Percentiles rank a stretch among this genome's conserved stretches.
These are phyloP conservation scores for Stachybotrys elegans DNA, from an alignment of 2,329 filamentous ascomycete species.

Conservation along the genomic window DNA sequence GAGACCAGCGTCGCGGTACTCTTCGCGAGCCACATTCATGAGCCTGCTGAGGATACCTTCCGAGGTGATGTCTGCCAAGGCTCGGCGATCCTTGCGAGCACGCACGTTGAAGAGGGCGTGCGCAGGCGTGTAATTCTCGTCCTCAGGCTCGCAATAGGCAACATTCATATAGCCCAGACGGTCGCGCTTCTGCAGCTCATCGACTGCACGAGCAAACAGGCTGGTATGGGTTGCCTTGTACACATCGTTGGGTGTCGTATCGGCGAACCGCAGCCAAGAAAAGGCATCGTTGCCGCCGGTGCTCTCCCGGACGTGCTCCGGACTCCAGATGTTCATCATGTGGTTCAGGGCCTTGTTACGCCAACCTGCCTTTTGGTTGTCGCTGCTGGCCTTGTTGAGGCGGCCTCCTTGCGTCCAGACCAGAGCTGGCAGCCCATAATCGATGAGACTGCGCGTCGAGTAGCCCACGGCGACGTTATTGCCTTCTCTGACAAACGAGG, in stretches of 20 bases:
- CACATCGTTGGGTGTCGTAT: constrained; percentile 68
- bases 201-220: constrained; percentile 68
- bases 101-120: constrained; percentile 81
- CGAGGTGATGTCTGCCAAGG: constrained; percentile 62
- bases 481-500: constrained; percentile 89
- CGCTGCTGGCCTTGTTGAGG: constrained; percentile 65
- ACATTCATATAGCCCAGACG: constrained; percentile 63
- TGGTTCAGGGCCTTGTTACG: constrained; percentile 70
- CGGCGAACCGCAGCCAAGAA: constrained; percentile 85
- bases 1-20: constrained; percentile 67
- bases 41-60: constrained; percentile 71
- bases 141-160: constrained; percentile 63
- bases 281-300: constrained; percentile 61
- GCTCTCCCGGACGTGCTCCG: constrained; percentile 68
- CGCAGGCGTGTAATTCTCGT: constrained; percentile 59
- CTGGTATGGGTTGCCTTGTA: constrained; percentile 64
- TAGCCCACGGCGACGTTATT: constrained; percentile 75
- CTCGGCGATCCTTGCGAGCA: constrained; percentile 59
- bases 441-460: constrained; percentile 79
- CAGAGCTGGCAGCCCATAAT: constrained; percentile 76
- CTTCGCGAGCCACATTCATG: constrained; percentile 68
- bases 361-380: constrained; percentile 76
- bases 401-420: constrained; percentile 79
- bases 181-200: constrained; percentile 49
- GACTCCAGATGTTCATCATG: constrained; percentile 86